Percentiles rank a stretch among this genome's conserved stretches.
These are phyloP conservation scores for Lachnellula willkommii DNA, from an alignment of 2,329 filamentous ascomycete genomes.

Conservation along the genomic window DNA sequence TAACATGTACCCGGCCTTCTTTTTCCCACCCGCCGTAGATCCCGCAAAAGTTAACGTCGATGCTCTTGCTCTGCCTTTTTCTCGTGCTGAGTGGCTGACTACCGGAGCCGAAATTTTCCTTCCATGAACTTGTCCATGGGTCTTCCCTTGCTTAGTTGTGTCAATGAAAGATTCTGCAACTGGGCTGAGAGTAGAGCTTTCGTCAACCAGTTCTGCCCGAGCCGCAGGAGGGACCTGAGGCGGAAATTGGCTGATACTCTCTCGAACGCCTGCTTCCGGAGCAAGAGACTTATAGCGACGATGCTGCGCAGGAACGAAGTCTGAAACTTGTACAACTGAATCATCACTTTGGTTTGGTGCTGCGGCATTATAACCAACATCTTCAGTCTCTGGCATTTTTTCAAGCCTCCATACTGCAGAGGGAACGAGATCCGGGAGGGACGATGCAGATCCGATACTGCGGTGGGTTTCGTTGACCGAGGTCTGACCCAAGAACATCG, in stretches of 20 bases:
- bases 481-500: conserved; percentile 19
- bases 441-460: conserved; percentile 26
- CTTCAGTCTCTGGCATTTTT: conserved; percentile 8
- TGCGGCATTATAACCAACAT: background rate
- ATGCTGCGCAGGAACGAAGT: conserved; percentile 6
- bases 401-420: conserved; percentile 12
- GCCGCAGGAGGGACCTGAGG: conserved; percentile 1
- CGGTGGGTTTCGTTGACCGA: conserved; percentile 22
- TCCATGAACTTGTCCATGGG: conserved; percentile 17
- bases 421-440: conserved; percentile 31
- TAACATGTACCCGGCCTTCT: conserved; percentile 27
- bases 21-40: conserved; percentile 13
- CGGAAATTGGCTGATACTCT: conserved; percentile 10
- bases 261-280: conserved; percentile 15
- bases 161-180: conserved; percentile 21
- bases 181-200: conserved; percentile 21
- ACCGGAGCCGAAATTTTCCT: conserved; percentile 28
- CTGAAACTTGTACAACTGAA: background rate
- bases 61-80: conserved; percentile 21
- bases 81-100: conserved; percentile 11
- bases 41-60: conserved; percentile 14
- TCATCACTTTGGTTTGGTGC: background rate
- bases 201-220: background rate
- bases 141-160: background rate
- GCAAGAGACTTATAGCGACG: conserved; percentile 14